A percentile compares a stretch with the other conserved stretches of the same genome.
Conservation (phyloP, 306 rosid species). For the Albizia julibrissin region DNA sequence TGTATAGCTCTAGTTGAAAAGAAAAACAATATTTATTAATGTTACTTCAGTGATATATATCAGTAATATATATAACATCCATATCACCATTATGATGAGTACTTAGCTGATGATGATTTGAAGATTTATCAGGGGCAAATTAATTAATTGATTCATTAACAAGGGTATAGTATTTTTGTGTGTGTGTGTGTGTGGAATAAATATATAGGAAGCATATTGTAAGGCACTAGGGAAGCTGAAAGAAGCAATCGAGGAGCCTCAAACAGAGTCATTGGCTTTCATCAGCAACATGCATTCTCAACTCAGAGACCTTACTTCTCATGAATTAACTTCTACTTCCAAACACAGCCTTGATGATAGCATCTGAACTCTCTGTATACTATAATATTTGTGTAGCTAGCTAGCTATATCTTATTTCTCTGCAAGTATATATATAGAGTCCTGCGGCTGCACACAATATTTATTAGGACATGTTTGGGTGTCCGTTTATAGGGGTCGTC, state of each 20-base stretch:
- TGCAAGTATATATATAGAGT: not conserved
- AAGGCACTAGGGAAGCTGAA: conserved; percentile 67
- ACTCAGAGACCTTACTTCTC: conserved; percentile 55
- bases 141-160: not conserved
- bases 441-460: too few species aligned
- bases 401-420: not conserved
- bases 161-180: too few species aligned
- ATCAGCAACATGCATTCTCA: conserved; percentile 75
- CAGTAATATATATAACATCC: not conserved
- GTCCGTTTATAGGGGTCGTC: not conserved
- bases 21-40: not conserved
- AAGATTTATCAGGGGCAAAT: too few species aligned
- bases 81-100: not conserved
- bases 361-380: not conserved
- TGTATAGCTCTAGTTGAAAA: not conserved
- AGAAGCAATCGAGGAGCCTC: conserved; percentile 88
- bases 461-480: not conserved
- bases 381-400: not conserved
- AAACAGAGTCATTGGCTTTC: conserved; percentile 66
- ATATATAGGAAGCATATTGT: conserved; percentile 74
- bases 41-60: not conserved
- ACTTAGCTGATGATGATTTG: not conserved
- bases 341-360: conserved; percentile 20
- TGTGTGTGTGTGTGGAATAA: not conserved
- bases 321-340: conserved; percentile 8